These are phyloP conservation scores for Chenopodium album DNA, from an alignment of 148 eudicot species.

Conservation along the genomic window DNA sequence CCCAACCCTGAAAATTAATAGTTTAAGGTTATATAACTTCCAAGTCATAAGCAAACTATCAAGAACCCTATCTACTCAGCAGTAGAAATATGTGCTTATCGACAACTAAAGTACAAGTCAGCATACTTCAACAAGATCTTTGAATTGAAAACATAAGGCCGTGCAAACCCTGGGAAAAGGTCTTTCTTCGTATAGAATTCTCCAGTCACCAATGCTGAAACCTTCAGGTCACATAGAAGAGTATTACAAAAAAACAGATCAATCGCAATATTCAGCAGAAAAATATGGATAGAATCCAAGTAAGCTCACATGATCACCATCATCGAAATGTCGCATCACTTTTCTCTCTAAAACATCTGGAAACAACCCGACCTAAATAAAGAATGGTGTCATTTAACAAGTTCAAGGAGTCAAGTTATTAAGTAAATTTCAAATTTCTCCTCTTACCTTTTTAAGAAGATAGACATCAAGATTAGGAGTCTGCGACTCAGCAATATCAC, in stretches of 20 bases:
- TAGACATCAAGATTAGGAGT: constrained; percentile 66
- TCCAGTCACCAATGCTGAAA: constrained; percentile 96
- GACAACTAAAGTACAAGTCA: not conserved
- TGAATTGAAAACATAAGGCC: constrained; percentile 89
- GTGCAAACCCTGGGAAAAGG: constrained; percentile 96
- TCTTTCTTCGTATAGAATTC: constrained; percentile 85
- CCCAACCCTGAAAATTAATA: constrained; percentile 58
- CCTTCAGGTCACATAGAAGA: constrained; percentile 42
- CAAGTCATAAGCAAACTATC: not conserved
- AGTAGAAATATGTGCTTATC: not conserved
- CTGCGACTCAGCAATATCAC: constrained; percentile 68
- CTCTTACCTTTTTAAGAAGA: constrained; percentile 77
- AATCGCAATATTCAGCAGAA: not conserved
- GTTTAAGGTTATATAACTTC: not conserved
- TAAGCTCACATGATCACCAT: constrained; percentile 80
- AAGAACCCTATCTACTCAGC: not conserved
- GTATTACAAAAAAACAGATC: not conserved
- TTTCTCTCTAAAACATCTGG: constrained; percentile 89
- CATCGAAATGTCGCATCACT: constrained; percentile 71
- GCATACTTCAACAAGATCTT: constrained; percentile 71
- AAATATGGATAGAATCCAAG: not conserved
- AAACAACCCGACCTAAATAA: constrained; percentile 82
- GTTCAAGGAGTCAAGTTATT: not conserved
- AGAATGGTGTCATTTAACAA: constrained; percentile 5
- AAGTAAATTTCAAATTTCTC: constrained; percentile 5